These are phyloP conservation scores for Plantago coronopus DNA, from an alignment of 305 asterid genomes.

Conservation along the genomic window DNA sequence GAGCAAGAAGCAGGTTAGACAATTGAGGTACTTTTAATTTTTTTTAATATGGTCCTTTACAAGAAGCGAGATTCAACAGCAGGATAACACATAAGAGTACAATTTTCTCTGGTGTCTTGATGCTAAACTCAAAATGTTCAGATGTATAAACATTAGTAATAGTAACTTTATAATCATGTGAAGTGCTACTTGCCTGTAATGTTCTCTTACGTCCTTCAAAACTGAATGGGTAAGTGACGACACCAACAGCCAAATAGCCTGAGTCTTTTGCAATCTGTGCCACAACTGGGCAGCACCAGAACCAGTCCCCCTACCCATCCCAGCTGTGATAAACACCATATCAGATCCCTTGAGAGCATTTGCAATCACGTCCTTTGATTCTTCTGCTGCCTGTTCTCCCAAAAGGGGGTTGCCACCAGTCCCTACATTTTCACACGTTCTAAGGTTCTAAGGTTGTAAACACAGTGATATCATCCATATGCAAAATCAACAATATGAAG, in stretches of 20 bases:
- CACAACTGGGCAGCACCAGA: constrained; percentile 96
- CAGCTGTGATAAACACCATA: constrained; percentile 97
- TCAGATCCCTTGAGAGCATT: constrained; percentile 89
- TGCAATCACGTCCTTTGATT: constrained; percentile 87
- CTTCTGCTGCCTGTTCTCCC: constrained; percentile 96
- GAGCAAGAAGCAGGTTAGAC: background rate
- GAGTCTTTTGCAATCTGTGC: constrained; percentile 89
- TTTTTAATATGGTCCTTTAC: background rate
- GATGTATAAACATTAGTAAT: background rate
- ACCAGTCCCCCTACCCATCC: constrained; percentile 99
- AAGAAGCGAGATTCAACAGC: background rate
- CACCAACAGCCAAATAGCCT: constrained; percentile 93
- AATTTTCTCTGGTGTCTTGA: background rate
- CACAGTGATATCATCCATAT: background rate
- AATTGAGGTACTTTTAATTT: background rate
- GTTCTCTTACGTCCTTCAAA: constrained; percentile 95
- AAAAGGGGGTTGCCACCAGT: constrained; percentile 90
- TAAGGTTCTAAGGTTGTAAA: constrained; percentile 4
- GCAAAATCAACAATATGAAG: constrained; percentile 9
- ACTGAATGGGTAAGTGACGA: constrained; percentile 89
- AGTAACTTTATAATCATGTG: constrained; percentile 3
- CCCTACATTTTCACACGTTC: constrained; percentile 47
- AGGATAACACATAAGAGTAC: background rate
- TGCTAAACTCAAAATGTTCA: background rate
- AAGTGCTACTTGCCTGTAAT: constrained; percentile 52